phyloP scores from a whole-genome alignment of 495 filamentous ascomycete genomes.

The Penicillium samsonianum region DNA sequence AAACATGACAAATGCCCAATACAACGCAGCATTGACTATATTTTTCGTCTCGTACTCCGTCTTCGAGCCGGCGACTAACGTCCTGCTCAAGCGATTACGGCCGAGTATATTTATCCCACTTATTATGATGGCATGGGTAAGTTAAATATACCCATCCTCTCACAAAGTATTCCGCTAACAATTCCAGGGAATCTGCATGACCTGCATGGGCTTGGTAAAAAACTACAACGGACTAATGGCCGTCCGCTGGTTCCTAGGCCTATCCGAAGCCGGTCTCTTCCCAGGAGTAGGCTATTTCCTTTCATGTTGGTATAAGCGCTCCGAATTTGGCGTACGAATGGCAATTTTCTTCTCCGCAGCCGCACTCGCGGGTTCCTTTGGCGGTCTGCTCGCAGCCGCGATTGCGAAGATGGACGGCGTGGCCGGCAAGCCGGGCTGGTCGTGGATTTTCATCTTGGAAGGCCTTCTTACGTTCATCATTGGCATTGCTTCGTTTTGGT shows the following conservation, averaged over 20 bases:
- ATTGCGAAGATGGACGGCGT: conserved; percentile 66
- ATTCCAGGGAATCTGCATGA: conserved; percentile 73
- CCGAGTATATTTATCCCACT: conserved; percentile 68
- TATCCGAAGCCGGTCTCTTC: conserved; percentile 82
- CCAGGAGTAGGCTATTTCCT: conserved; percentile 88
- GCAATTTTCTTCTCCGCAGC: conserved; percentile 88
- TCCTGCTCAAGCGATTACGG: conserved; percentile 76
- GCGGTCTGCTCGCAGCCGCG: conserved; percentile 48
- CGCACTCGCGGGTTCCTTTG: conserved; percentile 78
- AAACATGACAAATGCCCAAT: conserved; percentile 64
- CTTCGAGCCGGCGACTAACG: conserved; percentile 85
- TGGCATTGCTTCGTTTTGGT: conserved; percentile 74
- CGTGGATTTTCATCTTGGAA: conserved; percentile 69
- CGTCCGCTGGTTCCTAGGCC: conserved; percentile 81
- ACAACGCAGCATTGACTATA: conserved; percentile 76
- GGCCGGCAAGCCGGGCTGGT: conserved; percentile 66
- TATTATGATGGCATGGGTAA: conserved; percentile 60
- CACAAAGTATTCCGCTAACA: not conserved
- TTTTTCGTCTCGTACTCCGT: conserved; percentile 92
- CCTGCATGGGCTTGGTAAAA: conserved; percentile 77
- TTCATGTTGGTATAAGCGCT: conserved; percentile 82
- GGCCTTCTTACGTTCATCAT: conserved; percentile 75
- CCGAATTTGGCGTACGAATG: conserved; percentile 73
- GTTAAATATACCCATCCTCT: not conserved
- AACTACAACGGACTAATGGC: conserved; percentile 80